A percentile compares a stretch with the other conserved stretches of the same genome.
Evolutionary conservation across 352 stramenopile genomes (phyloP).

Genomic region (Phytophthora pistaciae): DNA sequence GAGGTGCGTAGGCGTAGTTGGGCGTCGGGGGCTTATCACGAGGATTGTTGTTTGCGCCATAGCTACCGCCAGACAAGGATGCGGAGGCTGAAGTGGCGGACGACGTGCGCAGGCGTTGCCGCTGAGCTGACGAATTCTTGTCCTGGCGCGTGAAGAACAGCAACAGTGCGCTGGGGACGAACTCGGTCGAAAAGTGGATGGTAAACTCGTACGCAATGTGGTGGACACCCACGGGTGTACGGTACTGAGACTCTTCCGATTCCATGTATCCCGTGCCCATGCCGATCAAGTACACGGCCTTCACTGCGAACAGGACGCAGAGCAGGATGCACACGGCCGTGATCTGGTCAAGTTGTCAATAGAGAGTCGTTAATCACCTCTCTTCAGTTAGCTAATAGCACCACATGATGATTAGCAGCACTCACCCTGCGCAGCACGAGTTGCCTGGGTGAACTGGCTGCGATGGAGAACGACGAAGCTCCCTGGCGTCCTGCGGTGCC

Average conservation of each 20-base stretch:
- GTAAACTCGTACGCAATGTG: slow-evolving; percentile 80
- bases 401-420: slow-evolving; percentile 14
- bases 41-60: slow-evolving; percentile 32
- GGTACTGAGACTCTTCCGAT: slow-evolving; percentile 72
- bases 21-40: slow-evolving; percentile 51
- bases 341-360: slow-evolving; percentile 52
- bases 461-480: slow-evolving; percentile 29
- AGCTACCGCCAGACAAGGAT: slow-evolving; percentile 46
- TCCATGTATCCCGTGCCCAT: slow-evolving; percentile 70
- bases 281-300: slow-evolving; percentile 75
- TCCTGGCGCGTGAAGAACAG: slow-evolving; percentile 74
- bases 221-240: slow-evolving; percentile 66
- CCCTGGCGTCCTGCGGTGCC: slow-evolving; percentile 10
- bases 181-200: slow-evolving; percentile 80
- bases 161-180: slow-evolving; percentile 72
- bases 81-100: slow-evolving; percentile 37
- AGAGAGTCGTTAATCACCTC: slow-evolving; percentile 9
- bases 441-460: slow-evolving; percentile 56
- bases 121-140: slow-evolving; percentile 29
- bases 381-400: slow-evolving; percentile 10
- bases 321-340: slow-evolving; percentile 78
- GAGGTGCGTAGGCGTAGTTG: slow-evolving; percentile 46
- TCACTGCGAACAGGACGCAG: slow-evolving; percentile 73
- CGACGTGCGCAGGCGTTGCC: slow-evolving; percentile 34
- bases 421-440: slow-evolving; percentile 72